Base-by-base conservation (phyloP, 352 stramenopile genomes). In the Phytophthora fragariaefolia region DNA sequence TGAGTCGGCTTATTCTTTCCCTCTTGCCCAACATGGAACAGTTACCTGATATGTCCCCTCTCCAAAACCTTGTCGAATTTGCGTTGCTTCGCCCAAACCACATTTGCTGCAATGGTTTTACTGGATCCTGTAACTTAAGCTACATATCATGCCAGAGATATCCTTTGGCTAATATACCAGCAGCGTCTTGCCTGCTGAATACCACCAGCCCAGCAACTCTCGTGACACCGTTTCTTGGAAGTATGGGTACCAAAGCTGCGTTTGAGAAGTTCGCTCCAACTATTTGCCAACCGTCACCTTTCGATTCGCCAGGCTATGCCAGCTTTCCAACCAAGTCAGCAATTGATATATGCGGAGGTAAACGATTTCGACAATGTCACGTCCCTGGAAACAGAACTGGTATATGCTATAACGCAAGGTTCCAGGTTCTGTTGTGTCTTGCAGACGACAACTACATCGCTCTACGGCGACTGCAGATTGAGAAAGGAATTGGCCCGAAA, bases 21-120 rank as follows among this genome's bases (percentile, higher is more conserved):
- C 17, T 62, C 13, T 8, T 74, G 27, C 61, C 61, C 8, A 45
- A 34, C 30, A 57, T 74, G 26, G 54, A 71, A 20, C 36, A 22
- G 27, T 12, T 74, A 15, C 61, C 58, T 1, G 58, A 73, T 23
- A 28, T 79, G 53, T 27, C 62, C 1, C 30, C 40, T 0, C 36
- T 79, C 0, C 43, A 30, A 7, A 47, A 63, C 12, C 62, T 81
- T 3, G 18, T 40, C 0, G 24, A 52, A 6, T 71, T 79, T 26
- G 58, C 40, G n/a, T 2, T 56, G 43, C 27, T 55, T n/a, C 40
- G 50, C 15, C 50, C 40, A 24, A 61, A 51, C 15, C 60, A 38
- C 32, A 36, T 60, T n/a, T 82, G 74, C 48, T 82, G 74, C 71
- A 77, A 82, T 34, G 74, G 71, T 0, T 79, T 79, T 23, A 28